Evolutionary conservation across 2,329 filamentous ascomycete species (phyloP).

Genomic region (Colletotrichum destructivum): DNA sequence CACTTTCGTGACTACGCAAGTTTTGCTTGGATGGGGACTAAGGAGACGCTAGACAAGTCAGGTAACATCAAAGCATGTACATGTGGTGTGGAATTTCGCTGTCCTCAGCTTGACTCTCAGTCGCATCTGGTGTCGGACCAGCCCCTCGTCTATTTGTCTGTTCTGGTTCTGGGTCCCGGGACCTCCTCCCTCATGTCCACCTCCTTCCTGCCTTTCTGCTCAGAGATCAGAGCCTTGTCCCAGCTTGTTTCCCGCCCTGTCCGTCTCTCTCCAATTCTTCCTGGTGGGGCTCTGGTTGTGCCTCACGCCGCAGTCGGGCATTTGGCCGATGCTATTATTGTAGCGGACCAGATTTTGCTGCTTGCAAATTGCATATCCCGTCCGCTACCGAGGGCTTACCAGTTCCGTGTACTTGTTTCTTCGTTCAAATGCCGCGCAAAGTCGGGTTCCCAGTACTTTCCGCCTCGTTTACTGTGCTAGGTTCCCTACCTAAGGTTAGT

Average conservation of each 20-base stretch:
- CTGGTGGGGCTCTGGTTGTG: slow-evolving; percentile 6
- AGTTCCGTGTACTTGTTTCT: neutral
- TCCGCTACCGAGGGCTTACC: neutral
- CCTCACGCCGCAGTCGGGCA: slow-evolving; percentile 2
- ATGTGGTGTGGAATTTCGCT: neutral
- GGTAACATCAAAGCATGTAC: neutral
- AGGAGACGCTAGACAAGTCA: slow-evolving; percentile 29
- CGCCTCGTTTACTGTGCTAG: neutral
- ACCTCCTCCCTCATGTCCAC: neutral
- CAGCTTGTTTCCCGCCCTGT: slow-evolving; percentile 25
- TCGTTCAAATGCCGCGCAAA: neutral
- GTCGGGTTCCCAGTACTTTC: neutral
- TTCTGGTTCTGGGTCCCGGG: neutral
- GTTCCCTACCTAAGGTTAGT: too few species aligned
- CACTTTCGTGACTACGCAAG: slow-evolving; percentile 8
- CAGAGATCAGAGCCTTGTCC: slow-evolving; percentile 21
- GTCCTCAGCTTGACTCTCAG: neutral
- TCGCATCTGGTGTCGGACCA: neutral
- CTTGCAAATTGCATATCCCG: slow-evolving; percentile 27
- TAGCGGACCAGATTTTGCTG: slow-evolving; percentile 9
- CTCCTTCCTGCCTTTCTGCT: slow-evolving; percentile 11
- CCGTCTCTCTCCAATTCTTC: slow-evolving; percentile 6
- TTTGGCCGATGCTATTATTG: slow-evolving; percentile 26
- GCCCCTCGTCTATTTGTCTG: neutral
- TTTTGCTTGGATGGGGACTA: slow-evolving; percentile 18